Conservation (phyloP, 352 stramenopile genomes). For the Phytophthora pseudosyringae region DNA sequence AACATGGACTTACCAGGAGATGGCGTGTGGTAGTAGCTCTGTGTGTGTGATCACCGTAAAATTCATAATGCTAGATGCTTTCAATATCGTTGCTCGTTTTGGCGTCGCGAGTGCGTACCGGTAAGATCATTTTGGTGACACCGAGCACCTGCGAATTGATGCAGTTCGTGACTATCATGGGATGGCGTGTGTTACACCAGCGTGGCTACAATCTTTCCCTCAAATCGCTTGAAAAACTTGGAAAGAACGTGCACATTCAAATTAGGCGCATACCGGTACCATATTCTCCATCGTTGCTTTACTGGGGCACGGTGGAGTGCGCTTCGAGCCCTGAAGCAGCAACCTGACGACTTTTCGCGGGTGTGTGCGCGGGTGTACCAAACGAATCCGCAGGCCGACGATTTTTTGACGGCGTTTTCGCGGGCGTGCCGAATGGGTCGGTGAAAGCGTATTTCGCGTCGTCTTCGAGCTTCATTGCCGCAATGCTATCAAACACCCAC, state of each 20-base stretch:
- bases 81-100: constrained; percentile 12
- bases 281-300: constrained; percentile 22
- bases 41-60: constrained; percentile 34
- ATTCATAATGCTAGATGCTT: constrained; percentile 37
- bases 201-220: too few relatives aligned
- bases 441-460: constrained; percentile 40
- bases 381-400: constrained; percentile 8
- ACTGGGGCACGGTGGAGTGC: constrained; percentile 35
- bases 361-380: constrained; percentile 19
- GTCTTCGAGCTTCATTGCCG: constrained; percentile 63
- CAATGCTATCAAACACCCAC: constrained; percentile 86
- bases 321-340: constrained; percentile 36
- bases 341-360: constrained; percentile 17
- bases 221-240: constrained; percentile 17
- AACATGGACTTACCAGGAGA: constrained; percentile 29
- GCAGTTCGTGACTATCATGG: too few relatives aligned
- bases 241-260: constrained; percentile 32
- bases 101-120: neutral
- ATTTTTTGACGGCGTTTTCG: constrained; percentile 18
- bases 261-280: constrained; percentile 20
- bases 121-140: too few relatives aligned
- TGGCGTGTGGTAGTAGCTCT: constrained; percentile 29
- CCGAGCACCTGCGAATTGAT: too few relatives aligned
- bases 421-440: constrained; percentile 9
- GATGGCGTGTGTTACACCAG: too few relatives aligned